A percentile compares a stretch with the other conserved stretches of the same genome.
Conservation (phyloP, 306 rosid species). For the Senna tora region DNA sequence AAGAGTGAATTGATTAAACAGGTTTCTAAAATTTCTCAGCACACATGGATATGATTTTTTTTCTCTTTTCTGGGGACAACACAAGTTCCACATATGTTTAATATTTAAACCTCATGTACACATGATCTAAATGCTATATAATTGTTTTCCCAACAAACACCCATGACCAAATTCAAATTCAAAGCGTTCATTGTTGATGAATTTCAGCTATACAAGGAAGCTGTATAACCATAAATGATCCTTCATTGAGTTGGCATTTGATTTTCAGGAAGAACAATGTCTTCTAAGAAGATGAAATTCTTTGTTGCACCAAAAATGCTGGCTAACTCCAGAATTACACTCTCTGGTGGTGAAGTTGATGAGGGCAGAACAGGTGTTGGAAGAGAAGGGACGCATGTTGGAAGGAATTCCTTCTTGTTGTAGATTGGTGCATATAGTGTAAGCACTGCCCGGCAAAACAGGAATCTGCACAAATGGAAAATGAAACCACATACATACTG, state of each 20-base stretch:
- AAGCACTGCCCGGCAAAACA: slow-evolving; percentile 72
- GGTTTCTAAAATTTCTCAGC: no score
- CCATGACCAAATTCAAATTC: slow-evolving; percentile 1
- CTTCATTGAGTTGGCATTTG: slow-evolving; percentile 33
- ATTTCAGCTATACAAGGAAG: slow-evolving; percentile 41
- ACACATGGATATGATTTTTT: no score
- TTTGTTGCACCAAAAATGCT: slow-evolving; percentile 60
- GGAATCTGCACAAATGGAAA: slow-evolving; percentile 60
- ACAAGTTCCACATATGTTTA: no score
- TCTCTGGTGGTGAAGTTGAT: slow-evolving; percentile 42
- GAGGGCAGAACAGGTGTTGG: slow-evolving; percentile 53
- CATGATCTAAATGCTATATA: no score
- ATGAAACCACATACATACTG: not conserved
- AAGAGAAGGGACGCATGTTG: slow-evolving; percentile 74
- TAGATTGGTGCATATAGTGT: slow-evolving; percentile 61
- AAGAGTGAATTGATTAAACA: no score
- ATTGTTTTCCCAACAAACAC: no score
- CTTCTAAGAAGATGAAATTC: slow-evolving; percentile 62
- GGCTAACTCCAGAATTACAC: slow-evolving; percentile 59
- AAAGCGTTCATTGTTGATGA: slow-evolving; percentile 26
- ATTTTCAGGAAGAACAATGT: slow-evolving; percentile 49
- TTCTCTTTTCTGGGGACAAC: no score
- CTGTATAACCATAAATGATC: slow-evolving; percentile 14
- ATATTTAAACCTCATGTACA: no score
- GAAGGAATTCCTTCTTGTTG: slow-evolving; percentile 64